These are phyloP conservation scores for Backusella circina DNA, from an alignment of 192 early-diverging fungal species.

Conservation along the genomic window DNA sequence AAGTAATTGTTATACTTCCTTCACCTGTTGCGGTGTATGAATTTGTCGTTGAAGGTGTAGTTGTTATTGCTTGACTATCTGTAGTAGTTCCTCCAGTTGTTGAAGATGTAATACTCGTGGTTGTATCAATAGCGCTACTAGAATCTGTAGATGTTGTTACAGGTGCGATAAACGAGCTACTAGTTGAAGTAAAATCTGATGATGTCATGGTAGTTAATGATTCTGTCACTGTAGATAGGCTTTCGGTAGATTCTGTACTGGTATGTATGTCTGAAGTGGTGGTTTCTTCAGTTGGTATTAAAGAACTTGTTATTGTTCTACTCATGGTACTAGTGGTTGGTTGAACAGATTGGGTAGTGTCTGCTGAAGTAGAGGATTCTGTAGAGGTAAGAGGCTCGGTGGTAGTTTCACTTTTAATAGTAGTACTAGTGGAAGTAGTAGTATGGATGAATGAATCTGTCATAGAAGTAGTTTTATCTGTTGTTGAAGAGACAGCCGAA, in stretches of 20 bases:
- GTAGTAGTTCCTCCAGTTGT: not conserved
- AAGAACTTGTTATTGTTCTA: not conserved
- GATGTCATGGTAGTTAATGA: not conserved
- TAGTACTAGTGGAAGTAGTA: not conserved
- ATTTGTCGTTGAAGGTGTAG: not conserved
- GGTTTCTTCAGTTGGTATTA: not conserved
- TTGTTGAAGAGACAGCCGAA: not conserved
- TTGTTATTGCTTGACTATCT: not conserved
- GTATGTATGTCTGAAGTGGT: not conserved
- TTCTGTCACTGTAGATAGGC: not conserved
- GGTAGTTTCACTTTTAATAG: not conserved
- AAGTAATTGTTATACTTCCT: not conserved
- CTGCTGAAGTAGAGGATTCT: not conserved
- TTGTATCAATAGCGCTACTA: not conserved
- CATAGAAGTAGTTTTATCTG: not conserved
- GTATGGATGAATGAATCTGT: not conserved
- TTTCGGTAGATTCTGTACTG: not conserved
- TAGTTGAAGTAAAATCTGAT: not conserved
- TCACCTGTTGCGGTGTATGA: not conserved
- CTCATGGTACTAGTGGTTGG: not conserved
- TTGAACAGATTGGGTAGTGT: not conserved
- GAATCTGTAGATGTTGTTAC: not conserved
- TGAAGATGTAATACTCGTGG: not conserved
- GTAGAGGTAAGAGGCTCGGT: not conserved
- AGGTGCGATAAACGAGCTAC: not conserved